Evolutionary conservation across 2,329 filamentous ascomycete species (phyloP).

Genomic region (Aspergillus transmontanensis): DNA sequence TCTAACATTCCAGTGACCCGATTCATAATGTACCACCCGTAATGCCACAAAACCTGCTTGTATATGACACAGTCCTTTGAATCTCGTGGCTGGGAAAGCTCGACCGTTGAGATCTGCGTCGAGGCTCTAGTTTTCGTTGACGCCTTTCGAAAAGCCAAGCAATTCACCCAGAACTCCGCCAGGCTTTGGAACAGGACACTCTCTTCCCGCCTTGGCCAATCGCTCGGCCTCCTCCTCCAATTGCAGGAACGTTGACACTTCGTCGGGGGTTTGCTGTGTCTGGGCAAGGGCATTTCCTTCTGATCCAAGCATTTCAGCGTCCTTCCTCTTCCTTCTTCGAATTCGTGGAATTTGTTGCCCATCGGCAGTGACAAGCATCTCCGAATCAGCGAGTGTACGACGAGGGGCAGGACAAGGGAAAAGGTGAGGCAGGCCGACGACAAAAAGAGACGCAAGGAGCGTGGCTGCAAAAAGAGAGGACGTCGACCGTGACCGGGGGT

Average conservation of each 20-base stretch:
- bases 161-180: constrained; percentile 74
- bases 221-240: constrained; percentile 44
- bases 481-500: constrained; percentile 90
- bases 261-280: constrained; percentile 30
- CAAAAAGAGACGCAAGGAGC: constrained; percentile 83
- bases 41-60: background rate
- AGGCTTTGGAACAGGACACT: constrained; percentile 93
- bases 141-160: constrained; percentile 64
- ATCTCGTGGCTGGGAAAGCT: background rate
- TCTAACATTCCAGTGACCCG: background rate
- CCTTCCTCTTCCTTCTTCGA: constrained; percentile 40
- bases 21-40: background rate
- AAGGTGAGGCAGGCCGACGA: constrained; percentile 86
- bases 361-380: constrained; percentile 44
- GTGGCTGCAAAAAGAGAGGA: constrained; percentile 95
- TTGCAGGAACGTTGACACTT: constrained; percentile 48
- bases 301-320: constrained; percentile 22
- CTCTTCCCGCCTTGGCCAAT: constrained; percentile 57
- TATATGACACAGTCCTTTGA: background rate
- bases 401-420: constrained; percentile 88
- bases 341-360: constrained; percentile 46
- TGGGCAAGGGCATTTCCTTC: constrained; percentile 18
- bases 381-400: constrained; percentile 72
- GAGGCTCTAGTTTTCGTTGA: constrained; percentile 14
- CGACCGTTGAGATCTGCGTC: background rate